These are phyloP conservation scores for Didymella pomorum DNA, from an alignment of 2,329 filamentous ascomycete species.

Conservation along the genomic window DNA sequence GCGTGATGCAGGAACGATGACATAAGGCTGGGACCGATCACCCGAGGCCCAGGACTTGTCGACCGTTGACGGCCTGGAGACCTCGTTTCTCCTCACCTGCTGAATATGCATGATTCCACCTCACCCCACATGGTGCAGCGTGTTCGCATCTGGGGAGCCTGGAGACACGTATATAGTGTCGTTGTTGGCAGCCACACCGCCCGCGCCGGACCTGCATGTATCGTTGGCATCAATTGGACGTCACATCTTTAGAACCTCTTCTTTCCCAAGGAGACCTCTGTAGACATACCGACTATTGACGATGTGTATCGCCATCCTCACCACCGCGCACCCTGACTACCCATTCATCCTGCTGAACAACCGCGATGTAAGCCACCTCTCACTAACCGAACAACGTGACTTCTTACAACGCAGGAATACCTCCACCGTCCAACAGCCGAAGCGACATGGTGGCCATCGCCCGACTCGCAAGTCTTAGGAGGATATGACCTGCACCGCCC, in stretches of 20 bases:
- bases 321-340: conserved; percentile 59
- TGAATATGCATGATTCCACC: conserved; percentile 38
- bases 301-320: conserved; percentile 60
- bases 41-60: conserved; percentile 9
- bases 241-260: not conserved
- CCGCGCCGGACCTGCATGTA: conserved; percentile 9
- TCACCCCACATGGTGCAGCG: conserved; percentile 37
- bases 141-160: conserved; percentile 23
- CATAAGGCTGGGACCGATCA: conserved; percentile 10
- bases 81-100: conserved; percentile 16
- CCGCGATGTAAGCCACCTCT: conserved; percentile 52
- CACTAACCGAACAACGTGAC: not conserved
- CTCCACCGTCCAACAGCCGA: conserved; percentile 66
- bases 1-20: conserved; percentile 10
- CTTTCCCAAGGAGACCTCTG: not conserved
- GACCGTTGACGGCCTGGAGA: conserved; percentile 22
- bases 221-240: conserved; percentile 3
- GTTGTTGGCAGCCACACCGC: conserved; percentile 40
- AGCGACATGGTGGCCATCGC: conserved; percentile 67
- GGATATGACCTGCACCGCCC: conserved; percentile 68
- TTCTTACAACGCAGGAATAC: conserved; percentile 60
- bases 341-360: conserved; percentile 61
- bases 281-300: not conserved
- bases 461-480: conserved; percentile 64
- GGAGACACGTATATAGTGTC: conserved; percentile 42